phyloP scores from a whole-genome alignment of 495 filamentous ascomycete genomes.

The Astrothelium subdiscretum region DNA sequence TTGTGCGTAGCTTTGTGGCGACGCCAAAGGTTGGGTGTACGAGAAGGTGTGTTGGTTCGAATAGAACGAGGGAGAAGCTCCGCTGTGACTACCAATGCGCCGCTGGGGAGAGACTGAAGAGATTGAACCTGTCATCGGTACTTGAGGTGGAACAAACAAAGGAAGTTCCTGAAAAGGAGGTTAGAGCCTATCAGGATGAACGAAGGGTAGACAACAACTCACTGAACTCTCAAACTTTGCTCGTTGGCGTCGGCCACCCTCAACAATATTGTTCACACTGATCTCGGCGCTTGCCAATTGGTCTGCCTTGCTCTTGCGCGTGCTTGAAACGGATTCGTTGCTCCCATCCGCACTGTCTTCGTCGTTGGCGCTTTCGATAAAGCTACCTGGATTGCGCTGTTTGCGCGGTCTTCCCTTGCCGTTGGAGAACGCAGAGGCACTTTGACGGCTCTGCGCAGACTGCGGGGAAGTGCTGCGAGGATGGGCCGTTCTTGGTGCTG shows the following conservation, averaged over 20 bases:
- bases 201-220: slow-evolving; percentile 32
- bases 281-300: slow-evolving; percentile 89
- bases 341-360: slow-evolving; percentile 72
- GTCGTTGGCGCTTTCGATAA: slow-evolving; percentile 51
- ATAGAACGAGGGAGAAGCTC: slow-evolving; percentile 55
- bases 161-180: slow-evolving; percentile 64
- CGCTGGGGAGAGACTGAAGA: slow-evolving; percentile 89
- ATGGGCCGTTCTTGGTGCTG: slow-evolving; percentile 53
- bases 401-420: slow-evolving; percentile 52
- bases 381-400: slow-evolving; percentile 59
- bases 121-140: slow-evolving; percentile 74
- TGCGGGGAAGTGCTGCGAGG: slow-evolving; percentile 79
- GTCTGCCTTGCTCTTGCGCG: slow-evolving; percentile 63
- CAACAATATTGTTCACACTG: slow-evolving; percentile 93
- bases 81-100: slow-evolving; percentile 50
- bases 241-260: slow-evolving; percentile 87
- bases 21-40: slow-evolving; percentile 60
- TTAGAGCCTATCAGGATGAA: slow-evolving; percentile 11
- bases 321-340: slow-evolving; percentile 54
- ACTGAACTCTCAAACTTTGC: slow-evolving; percentile 97
- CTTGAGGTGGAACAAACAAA: slow-evolving; percentile 85
- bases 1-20: slow-evolving; percentile 62
- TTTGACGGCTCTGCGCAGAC: slow-evolving; percentile 58
- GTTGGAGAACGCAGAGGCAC: slow-evolving; percentile 52
- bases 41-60: slow-evolving; percentile 62